Base-by-base conservation (phyloP, 495 filamentous ascomycete species). In the Gamarada debralockiae region DNA sequence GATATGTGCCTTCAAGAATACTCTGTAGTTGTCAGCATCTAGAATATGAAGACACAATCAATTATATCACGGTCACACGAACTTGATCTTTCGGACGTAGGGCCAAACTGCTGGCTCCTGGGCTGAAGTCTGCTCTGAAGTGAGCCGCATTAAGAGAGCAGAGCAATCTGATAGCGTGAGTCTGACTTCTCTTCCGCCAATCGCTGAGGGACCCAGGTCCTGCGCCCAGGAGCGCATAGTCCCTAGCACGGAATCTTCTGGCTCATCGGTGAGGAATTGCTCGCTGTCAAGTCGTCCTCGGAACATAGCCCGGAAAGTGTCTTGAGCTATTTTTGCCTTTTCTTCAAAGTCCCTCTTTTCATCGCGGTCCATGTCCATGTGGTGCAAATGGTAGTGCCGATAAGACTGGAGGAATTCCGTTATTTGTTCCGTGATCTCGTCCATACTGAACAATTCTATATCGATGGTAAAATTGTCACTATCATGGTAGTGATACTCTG, bases 61-160 rank as follows among this genome's bases (percentile, higher is more conserved):
- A 48, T 39, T 8, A 25, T 17, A 45, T 44, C n/a, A 46, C 10
- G 34, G 55, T n/a, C 21, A 50, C 45, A 54, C 56, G 7, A 42
- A 69, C 67, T 56, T 65, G 27, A 73, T 63, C 47, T 70, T 73
- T 37, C 59, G 63, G 41, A 70, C 67, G 50, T 63, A 73, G 3
- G 70, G 70, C 70, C 70, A 73, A 3, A 40, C 15, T 15, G 40
- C 55, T 6, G 52, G 46, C 20, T 49, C 36, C 1, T 45, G 14
- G 1, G 34, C 2, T 3, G 52, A 55, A 12, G 27, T 41, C 4
- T 20, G 15, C 15, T 67, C 68, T 1, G 68, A 73, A 4, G 61
- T 66, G 20, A 73, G 57, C 2, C 41, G n/a, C 48, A 56, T 60
- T 37, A 73, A 48, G 4, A 55, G 27, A 1, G 18, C 12, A 9